These are phyloP conservation scores for Phaeosphaeriaceae sp. DNA, from an alignment of 2,329 filamentous ascomycete genomes.

Conservation along the genomic window DNA sequence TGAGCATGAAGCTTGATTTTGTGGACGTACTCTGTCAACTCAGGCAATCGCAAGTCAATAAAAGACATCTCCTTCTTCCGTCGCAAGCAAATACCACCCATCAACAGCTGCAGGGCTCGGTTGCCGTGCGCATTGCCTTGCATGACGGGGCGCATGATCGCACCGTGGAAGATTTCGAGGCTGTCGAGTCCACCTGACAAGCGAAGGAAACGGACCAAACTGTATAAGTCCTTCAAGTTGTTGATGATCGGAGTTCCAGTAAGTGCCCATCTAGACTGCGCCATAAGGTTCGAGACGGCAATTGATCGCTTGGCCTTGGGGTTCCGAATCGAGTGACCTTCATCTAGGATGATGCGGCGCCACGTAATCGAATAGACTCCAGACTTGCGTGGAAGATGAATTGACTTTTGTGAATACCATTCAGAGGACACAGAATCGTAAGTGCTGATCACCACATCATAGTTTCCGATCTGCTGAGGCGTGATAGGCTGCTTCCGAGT, in stretches of 20 bases:
- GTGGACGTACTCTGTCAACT: conserved; percentile 79
- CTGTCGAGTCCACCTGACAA: conserved; percentile 79
- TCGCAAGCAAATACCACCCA: conserved; percentile 80
- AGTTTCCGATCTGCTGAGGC: conserved; percentile 64
- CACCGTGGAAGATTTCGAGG: conserved; percentile 74
- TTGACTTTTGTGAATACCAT: conserved; percentile 58
- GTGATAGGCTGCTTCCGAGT: conserved; percentile 59
- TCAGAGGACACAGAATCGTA: conserved; percentile 80
- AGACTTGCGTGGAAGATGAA: conserved; percentile 35
- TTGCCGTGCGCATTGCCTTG: conserved; percentile 65
- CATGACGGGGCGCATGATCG: conserved; percentile 73
- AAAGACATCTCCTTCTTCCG: conserved; percentile 89
- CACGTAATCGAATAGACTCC: conserved; percentile 70
- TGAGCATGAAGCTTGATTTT: conserved; percentile 75
- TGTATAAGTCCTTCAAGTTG: conserved; percentile 80
- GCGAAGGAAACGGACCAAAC: conserved; percentile 76
- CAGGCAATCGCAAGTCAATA: conserved; percentile 79
- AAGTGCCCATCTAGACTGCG: conserved; percentile 75
- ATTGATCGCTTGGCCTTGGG: conserved; percentile 73
- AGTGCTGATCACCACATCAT: conserved; percentile 82
- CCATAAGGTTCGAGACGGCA: conserved; percentile 71
- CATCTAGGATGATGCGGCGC: conserved; percentile 66
- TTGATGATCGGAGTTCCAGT: conserved; percentile 76
- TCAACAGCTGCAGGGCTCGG: conserved; percentile 74
- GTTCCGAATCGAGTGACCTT: conserved; percentile 76